Conservation (phyloP, 768 basidiomycete genomes). For the Amanita jacksonii region DNA sequence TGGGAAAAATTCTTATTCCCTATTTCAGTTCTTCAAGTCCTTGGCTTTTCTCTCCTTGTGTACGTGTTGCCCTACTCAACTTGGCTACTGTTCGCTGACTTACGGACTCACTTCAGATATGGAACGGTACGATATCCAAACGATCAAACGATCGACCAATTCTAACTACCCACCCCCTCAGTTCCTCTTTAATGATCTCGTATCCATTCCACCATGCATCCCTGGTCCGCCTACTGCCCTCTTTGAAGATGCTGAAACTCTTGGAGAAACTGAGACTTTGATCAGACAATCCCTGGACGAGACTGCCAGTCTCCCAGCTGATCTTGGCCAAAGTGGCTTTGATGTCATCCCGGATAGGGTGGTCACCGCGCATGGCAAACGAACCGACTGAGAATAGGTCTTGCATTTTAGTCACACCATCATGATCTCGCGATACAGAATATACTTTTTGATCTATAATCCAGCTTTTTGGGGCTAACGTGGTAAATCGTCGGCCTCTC, state of each 20-base stretch:
- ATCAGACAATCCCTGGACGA: conserved; percentile 53
- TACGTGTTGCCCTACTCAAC: conserved; percentile 34
- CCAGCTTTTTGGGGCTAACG: too few relatives aligned
- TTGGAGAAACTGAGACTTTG: conserved; percentile 49
- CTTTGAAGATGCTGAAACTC: conserved; percentile 30
- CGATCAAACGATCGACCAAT: too few relatives aligned
- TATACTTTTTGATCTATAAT: too few relatives aligned
- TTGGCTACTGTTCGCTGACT: background rate
- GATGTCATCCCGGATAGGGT: conserved; percentile 63
- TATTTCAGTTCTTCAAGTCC: conserved; percentile 70
- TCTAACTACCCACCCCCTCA: too few relatives aligned
- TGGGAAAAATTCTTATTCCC: conserved; percentile 87
- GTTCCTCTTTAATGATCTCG: conserved; percentile 88
- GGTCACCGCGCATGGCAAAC: conserved; percentile 16
- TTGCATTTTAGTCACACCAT: too few relatives aligned
- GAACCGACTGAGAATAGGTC: background rate
- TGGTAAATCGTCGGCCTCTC: too few relatives aligned
- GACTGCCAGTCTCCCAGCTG: conserved; percentile 73
- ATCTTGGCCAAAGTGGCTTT: conserved; percentile 74
- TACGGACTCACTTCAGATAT: conserved; percentile 40
- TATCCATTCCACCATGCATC: conserved; percentile 54
- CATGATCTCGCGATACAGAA: too few relatives aligned
- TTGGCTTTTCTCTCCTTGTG: conserved; percentile 85
- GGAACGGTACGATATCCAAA: conserved; percentile 59
- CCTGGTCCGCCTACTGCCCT: conserved; percentile 34